phyloP scores from a whole-genome alignment of 345 rosid species.

The Populus pruinosa region DNA sequence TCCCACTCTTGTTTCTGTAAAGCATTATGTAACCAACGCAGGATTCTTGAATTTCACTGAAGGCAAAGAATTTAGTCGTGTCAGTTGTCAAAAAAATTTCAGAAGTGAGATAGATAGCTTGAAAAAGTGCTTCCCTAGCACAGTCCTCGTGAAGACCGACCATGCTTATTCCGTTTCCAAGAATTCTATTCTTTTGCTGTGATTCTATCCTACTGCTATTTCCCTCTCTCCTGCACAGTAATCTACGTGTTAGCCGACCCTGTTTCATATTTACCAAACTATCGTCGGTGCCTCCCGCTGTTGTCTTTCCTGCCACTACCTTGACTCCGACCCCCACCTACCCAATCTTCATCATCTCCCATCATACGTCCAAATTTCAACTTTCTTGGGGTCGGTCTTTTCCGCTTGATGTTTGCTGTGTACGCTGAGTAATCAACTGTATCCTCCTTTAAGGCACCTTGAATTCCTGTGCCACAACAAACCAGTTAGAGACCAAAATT shows the following conservation, averaged over 20 bases:
- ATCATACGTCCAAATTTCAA: conserved; percentile 24
- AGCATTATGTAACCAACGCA: not conserved
- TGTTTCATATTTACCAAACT: conserved; percentile 34
- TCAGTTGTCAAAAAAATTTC: conserved; percentile 17
- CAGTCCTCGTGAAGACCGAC: conserved; percentile 2
- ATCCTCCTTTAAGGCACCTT: conserved; percentile 45
- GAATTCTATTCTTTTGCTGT: conserved; percentile 18
- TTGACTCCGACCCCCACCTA: conserved; percentile 42
- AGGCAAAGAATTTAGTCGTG: conserved; percentile 21
- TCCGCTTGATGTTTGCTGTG: conserved; percentile 81
- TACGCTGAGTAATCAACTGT: conserved; percentile 69
- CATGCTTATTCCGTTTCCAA: conserved; percentile 19
- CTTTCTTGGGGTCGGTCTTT: conserved; percentile 56
- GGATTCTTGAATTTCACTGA: conserved; percentile 19
- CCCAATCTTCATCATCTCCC: conserved; percentile 44
- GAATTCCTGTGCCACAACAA: too few relatives aligned
- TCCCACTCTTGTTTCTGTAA: not conserved
- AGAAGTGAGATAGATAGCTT: conserved; percentile 31
- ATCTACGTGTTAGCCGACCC: conserved; percentile 57
- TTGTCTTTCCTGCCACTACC: conserved; percentile 39
- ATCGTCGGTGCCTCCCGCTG: conserved; percentile 45
- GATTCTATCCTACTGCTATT: conserved; percentile 31
- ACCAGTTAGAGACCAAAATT: too few relatives aligned
- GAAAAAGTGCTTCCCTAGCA: conserved; percentile 11
- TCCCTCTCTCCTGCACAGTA: conserved; percentile 19